phyloP scores from a whole-genome alignment of 441 rosid genomes.

The Adansonia madagascariensis region DNA sequence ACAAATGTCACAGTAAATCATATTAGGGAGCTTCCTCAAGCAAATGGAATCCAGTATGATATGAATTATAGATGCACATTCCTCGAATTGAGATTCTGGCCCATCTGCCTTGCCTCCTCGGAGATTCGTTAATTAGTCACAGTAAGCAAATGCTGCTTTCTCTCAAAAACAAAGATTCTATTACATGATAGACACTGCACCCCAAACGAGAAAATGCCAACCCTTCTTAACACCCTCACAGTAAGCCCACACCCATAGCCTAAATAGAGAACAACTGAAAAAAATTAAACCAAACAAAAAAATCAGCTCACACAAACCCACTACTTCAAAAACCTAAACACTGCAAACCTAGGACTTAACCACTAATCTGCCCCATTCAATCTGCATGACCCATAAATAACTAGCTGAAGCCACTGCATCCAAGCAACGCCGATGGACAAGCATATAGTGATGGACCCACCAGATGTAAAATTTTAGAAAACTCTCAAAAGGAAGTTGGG shows the following conservation, averaged over 20 bases:
- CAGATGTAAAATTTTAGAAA: slow-evolving; percentile 31
- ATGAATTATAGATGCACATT: slow-evolving; percentile 58
- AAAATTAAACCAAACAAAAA: background rate
- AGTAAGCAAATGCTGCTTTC: slow-evolving; percentile 31
- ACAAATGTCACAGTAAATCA: slow-evolving; percentile 74
- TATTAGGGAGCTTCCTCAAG: slow-evolving; percentile 68
- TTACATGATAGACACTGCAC: slow-evolving; percentile 16
- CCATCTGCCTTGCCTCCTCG: slow-evolving; percentile 60
- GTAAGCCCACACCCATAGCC: background rate
- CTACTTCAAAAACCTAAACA: slow-evolving; percentile 4
- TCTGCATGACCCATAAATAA: slow-evolving; percentile 26
- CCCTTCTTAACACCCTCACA: slow-evolving; percentile 18
- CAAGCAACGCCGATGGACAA: slow-evolving; percentile 28
- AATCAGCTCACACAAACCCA: slow-evolving; percentile 19
- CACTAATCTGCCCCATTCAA: slow-evolving; percentile 26
- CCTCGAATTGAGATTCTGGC: slow-evolving; percentile 50
- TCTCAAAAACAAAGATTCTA: slow-evolving; percentile 28
- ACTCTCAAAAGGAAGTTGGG: slow-evolving; percentile 45
- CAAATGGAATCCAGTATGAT: slow-evolving; percentile 68
- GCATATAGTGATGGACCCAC: slow-evolving; percentile 31
- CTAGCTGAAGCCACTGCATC: slow-evolving; percentile 28
- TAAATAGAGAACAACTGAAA: background rate
- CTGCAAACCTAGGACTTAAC: slow-evolving; percentile 16
- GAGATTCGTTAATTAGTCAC: slow-evolving; percentile 36
- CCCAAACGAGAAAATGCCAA: slow-evolving; percentile 21